Base-by-base conservation (phyloP, 495 filamentous ascomycete species). In the Stereocaulon alpinum region DNA sequence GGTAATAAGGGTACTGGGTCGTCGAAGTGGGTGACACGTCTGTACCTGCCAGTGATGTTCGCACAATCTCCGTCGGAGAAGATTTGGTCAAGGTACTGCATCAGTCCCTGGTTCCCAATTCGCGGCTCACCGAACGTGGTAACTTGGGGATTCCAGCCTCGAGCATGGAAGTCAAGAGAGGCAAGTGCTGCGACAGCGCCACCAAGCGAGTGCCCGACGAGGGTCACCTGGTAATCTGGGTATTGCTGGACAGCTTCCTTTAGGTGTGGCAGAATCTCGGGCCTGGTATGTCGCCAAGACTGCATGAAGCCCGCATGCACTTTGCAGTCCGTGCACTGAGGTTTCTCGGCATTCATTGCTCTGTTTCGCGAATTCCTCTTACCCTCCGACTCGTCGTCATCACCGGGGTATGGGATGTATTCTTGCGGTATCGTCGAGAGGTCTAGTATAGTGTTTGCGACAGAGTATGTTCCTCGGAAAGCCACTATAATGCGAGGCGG, bases 51-150 rank as follows among this genome's bases (percentile, higher is more conserved):
- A 62, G 61, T 54, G 18, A 67, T 64, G 9, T 67, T 63, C n/a
- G 71, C 49, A 43, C 55, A 22, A 54, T 61, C 57, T 43, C 66
- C 59, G 32, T 66, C 14, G 30, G 54, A 64, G 69, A 96, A 96
- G 6, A 77, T 74, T 0, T 69, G 63, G 63, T 93, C 81, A 4
- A 95, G 68, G 61, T 85, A 97, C 5, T 73, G 63, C 12, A 75
- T 83, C 59, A 97, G 78, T 6, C 69, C 83, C 29, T 72, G 66
- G 70, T 97, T 98, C 2, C 93, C 93, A 15, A 94, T 70, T 49
- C 84, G 81, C 20, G 93, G 93, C 69, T 97, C 90, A 17, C 93
- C 93, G 68, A 96, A 97, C 2, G 93, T 97, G 15, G 92, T 96
- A 0, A 96, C 84, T 27, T 71, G 69, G 1, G 89, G 84, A 15